Evolutionary conservation across 345 rosid genomes (phyloP), one percentile per base, ranked within the genome.

Genomic region (Euphorbia lathyris): DNA sequence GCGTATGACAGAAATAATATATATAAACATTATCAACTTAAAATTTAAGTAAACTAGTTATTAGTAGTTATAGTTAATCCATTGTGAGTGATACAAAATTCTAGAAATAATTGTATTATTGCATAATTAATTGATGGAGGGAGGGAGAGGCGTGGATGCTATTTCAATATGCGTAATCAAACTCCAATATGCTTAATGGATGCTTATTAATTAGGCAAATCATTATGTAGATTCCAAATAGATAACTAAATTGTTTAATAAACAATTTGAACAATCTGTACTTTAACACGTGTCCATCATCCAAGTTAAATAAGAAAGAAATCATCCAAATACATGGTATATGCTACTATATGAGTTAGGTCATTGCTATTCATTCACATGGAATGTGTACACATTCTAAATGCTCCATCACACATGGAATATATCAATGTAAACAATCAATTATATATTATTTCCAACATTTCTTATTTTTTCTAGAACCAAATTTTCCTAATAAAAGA

Each of bases 301-400:
- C 43, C 1, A 58, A 60, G 9, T 14, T 12, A 10, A 27, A n/a
- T n/a, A 63, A 63, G 52, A 42, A 63, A 63, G 51, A 23, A 22
- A 23, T 40, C 52, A 63, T 63, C 52, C 22, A 63, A 40, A 63
- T 63, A 13, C 66, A 63, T 22, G 30, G 66, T 40, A 63, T 65
- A 36, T 40, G 43, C 11, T 40, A 4, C 3, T 38, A 9, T 7
- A 5, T n/a, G 66, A 22, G 32, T 63, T 45, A 14, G 32, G 67
- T 25, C 64, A 58, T 4, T 60, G 45, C 32, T 48, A 22, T 47
- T 3, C 42, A 66, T 48, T 50, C 45, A 66, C 42, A 66, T 50
- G 58, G 42, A 10, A 19, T 29, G 26, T n/a, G 19, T 66, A 50
- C 14, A 2, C 43, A 29, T 67, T 7, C 26, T 40, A 40, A 23